Evolutionary conservation across 352 stramenopile genomes (phyloP).

Genomic region (Globisporangium iwayamae): DNA sequence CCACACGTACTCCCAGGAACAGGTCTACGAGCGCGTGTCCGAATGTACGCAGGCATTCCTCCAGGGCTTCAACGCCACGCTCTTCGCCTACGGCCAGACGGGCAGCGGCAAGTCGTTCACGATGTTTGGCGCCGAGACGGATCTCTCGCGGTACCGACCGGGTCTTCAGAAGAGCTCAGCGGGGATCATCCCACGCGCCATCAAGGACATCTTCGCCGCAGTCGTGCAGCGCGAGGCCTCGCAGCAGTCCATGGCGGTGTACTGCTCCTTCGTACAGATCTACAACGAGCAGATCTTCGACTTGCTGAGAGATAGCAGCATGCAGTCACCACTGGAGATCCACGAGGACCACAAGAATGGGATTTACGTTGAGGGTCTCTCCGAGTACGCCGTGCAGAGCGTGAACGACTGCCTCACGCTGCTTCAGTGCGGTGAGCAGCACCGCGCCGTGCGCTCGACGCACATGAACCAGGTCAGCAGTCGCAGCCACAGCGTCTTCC

Average conservation of each 20-base stretch:
- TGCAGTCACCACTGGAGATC: conserved; percentile 76
- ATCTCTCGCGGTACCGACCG: conserved; percentile 64
- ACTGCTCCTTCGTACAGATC: conserved; percentile 88
- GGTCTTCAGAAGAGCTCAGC: conserved; percentile 78
- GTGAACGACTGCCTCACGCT: conserved; percentile 86
- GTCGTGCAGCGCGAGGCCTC: conserved; percentile 53
- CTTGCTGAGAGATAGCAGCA: conserved; percentile 77
- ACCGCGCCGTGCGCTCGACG: conserved; percentile 88
- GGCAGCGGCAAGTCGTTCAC: conserved; percentile 86
- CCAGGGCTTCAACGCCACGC: conserved; percentile 78
- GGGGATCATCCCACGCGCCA: conserved; percentile 86
- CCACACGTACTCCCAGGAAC: conserved; percentile 61
- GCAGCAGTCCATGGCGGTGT: conserved; percentile 42
- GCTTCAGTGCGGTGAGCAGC: conserved; percentile 78
- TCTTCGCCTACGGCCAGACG: conserved; percentile 85
- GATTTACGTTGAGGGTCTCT: conserved; percentile 91
- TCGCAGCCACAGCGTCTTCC: conserved; percentile 89
- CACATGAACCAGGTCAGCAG: conserved; percentile 90
- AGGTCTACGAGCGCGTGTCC: conserved; percentile 75
- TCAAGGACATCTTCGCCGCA: conserved; percentile 83
- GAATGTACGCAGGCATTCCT: conserved; percentile 82
- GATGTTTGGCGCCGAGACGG: conserved; percentile 79
- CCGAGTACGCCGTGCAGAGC: conserved; percentile 85
- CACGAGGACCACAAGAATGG: conserved; percentile 82
- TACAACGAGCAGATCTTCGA: conserved; percentile 93